These are phyloP conservation scores for Boletus sensibilis DNA, from an alignment of 768 basidiomycete species.

Conservation along the genomic window DNA sequence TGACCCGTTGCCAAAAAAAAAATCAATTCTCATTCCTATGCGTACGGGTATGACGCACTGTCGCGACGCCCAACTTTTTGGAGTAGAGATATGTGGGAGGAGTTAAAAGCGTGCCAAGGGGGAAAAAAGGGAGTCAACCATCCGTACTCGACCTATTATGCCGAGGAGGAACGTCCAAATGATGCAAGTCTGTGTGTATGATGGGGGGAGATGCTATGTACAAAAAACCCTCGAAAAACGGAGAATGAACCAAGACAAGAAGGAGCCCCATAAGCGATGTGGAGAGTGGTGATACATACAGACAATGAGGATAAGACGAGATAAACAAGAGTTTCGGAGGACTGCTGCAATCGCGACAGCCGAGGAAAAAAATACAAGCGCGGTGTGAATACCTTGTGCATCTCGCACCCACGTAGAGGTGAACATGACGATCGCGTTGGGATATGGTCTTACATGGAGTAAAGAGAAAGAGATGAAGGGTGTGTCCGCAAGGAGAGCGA, in stretches of 20 bases:
- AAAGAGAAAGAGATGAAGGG: background rate
- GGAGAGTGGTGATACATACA: background rate
- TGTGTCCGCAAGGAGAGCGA: background rate
- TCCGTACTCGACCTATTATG: background rate
- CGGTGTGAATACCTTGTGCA: background rate
- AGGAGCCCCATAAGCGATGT: background rate
- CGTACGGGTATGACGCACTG: no score
- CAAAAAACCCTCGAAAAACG: background rate
- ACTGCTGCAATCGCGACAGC: background rate
- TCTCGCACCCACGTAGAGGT: background rate
- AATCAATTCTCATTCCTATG: no score
- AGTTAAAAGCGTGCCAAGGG: background rate
- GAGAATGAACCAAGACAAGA: background rate
- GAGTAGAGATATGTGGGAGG: background rate
- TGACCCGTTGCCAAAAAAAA: no score
- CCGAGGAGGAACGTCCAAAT: background rate
- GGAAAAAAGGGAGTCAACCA: background rate
- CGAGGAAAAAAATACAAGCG: conserved; percentile 1
- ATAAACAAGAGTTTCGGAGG: background rate
- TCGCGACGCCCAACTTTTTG: background rate
- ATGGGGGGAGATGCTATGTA: background rate
- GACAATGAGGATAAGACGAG: background rate
- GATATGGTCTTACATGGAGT: background rate
- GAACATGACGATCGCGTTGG: background rate
- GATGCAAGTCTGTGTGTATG: background rate